Base-by-base conservation (phyloP, 2,329 filamentous ascomycete species). In the Pseudogymnoascus sp. region DNA sequence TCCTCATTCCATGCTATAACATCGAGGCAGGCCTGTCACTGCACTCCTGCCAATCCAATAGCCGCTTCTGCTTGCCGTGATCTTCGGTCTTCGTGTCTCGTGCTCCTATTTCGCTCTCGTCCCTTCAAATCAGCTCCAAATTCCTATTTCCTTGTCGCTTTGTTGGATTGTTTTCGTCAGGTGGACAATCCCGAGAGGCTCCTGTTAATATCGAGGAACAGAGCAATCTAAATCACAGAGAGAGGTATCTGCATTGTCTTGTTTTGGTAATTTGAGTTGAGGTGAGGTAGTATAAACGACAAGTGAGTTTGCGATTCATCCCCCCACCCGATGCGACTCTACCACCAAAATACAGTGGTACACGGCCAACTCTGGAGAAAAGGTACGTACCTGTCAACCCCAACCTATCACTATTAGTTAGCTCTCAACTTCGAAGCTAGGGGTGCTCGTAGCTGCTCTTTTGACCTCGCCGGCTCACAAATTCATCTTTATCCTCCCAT, bases 371-470 rank as follows among this genome's bases (percentile, higher is more conserved):
- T 55, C 26, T 33, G 49, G 29, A 55, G 29, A 55, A 55, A 52
- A 8, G 29, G 49, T 55, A 55, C 49, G 49, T 55, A 55, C 49
- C 49, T 55, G 29, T 35, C 49, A 55, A 55, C 49, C 49, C 49
- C 49, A 55, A 33, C 49, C 29, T 33, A 55, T 55, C 49, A 55
- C 49, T 55, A 19, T 33, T 33, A 21, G 49, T 19, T 55, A 33
- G 49, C 49, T 55, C 29, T 33, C 16, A 55, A 33, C 29, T 33
- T 33, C 10, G 10, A 33, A 33, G 29, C 49, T 55, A 55, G 49
- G 49, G 49, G 29, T 33, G 7, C 49, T 33, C 49, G 4, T 55
- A 21, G 12, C 2, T 19, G 26, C 49, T 33, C 49, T 55, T 33
- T 55, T 8, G 6, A 55, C 49, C 11, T 55, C 49, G 11, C 26